phyloP scores from a whole-genome alignment of 169 alveolate genomes.

The Plasmodium malariae region DNA sequence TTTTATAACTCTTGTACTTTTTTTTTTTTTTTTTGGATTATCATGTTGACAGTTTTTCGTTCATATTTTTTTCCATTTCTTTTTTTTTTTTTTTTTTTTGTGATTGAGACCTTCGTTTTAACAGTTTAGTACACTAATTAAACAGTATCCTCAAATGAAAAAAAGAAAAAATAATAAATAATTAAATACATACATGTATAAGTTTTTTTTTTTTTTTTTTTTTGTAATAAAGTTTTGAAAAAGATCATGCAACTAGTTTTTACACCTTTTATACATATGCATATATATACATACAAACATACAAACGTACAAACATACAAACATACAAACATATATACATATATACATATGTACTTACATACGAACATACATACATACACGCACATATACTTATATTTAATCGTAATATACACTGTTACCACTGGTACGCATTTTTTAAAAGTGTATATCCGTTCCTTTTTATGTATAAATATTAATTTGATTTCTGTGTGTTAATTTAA shows the following conservation, averaged over 20 bases:
- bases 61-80: neutral
- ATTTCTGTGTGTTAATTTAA: neutral
- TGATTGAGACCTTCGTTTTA: neutral
- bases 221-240: constrained; percentile 1
- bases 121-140: neutral
- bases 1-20: too few relatives aligned
- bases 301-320: neutral
- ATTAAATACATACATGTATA: neutral
- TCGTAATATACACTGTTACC: too few relatives aligned
- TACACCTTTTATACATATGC: neutral
- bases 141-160: neutral
- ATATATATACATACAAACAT: neutral
- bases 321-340: neutral
- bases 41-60: too few relatives aligned
- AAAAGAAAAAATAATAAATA: neutral
- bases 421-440: too few relatives aligned
- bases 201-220: neutral
- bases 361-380: neutral
- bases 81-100: neutral
- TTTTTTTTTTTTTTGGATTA: too few relatives aligned
- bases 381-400: too few relatives aligned
- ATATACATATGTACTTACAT: neutral
- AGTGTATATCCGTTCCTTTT: too few relatives aligned
- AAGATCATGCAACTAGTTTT: neutral
- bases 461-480: neutral